A percentile compares a stretch with the other conserved stretches of the same genome.
phyloP scores from a whole-genome alignment of 1,284 basidiomycete species.

The Schizophyllum amplum region DNA sequence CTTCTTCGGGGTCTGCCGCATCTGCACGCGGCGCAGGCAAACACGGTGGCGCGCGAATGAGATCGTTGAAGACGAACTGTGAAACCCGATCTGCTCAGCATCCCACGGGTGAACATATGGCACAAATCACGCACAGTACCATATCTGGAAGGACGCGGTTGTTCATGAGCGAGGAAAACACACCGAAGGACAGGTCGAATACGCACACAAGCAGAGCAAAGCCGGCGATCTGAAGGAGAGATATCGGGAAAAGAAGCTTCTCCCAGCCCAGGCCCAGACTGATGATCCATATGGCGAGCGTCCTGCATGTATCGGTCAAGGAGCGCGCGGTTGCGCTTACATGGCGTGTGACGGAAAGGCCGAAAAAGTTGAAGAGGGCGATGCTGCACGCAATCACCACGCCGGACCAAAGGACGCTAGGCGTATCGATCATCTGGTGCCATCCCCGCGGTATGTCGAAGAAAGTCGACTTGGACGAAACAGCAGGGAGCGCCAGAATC shows the following conservation, averaged over 20 bases:
- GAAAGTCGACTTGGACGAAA: conserved; percentile 59
- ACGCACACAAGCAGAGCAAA: conserved; percentile 86
- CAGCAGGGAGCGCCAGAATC: conserved; percentile 53
- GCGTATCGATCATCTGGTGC: conserved; percentile 79
- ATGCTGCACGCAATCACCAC: conserved; percentile 80
- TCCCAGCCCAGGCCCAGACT: conserved; percentile 92
- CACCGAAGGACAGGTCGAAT: conserved; percentile 5
- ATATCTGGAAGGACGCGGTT: conserved; percentile 30
- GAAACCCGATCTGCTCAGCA: conserved; percentile 10
- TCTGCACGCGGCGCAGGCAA: conserved; percentile 30
- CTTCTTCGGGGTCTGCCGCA: conserved; percentile 35
- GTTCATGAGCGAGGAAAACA: conserved; percentile 9
- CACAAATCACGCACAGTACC: conserved; percentile 40
- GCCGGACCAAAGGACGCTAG: conserved; percentile 70
- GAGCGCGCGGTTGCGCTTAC: conserved; percentile 86
- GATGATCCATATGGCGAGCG: conserved; percentile 87
- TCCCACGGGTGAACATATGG: conserved; percentile 8
- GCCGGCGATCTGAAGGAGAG: conserved; percentile 80
- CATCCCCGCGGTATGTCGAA: conserved; percentile 91
- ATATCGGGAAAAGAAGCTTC: conserved; percentile 73
- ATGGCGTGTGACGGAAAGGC: conserved; percentile 85
- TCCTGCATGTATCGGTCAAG: conserved; percentile 93
- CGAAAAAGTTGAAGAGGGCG: conserved; percentile 95
- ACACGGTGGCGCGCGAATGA: conserved; percentile 57
- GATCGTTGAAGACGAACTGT: conserved; percentile 74